Base-by-base conservation (phyloP, 352 stramenopile genomes). In the Pythium apleroticum region DNA sequence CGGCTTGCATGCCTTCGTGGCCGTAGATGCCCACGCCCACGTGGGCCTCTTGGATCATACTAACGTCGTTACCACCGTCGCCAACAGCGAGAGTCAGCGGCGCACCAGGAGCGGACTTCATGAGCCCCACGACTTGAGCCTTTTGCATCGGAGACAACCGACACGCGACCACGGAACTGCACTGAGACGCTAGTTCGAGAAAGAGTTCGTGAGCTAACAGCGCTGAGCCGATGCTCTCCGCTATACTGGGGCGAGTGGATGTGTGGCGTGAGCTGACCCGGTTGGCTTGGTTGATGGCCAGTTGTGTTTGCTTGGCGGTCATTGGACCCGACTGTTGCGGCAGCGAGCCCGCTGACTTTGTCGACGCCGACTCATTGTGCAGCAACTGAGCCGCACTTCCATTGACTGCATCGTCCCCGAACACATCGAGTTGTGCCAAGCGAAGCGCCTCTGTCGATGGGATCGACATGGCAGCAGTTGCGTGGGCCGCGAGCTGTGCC, bases 41-140 rank as follows among this genome's bases (percentile, higher is more conserved):
- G 55, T 99, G 94, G 33, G 97, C 97, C 75, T 98, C 96, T 81
- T 99, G 97, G 61, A 99, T 99, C 98, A 99, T 99, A 58, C 95
- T 97, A 24, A 99, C 97, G 70, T 99, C 98, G 68, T 99, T 99
- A 1, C 97, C 97, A 46, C 97, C 98, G 75, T 99, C 97, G 20
- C 98, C 98, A 54, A 99, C 98, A 6, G 97, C 97, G 6, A 99
- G 77, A 0, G 96, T 98, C 14, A 96, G 46, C 0, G 85, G 95
- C 19, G 82, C 71, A 1, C 77, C 80, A 6, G 82, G 78, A 4
- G 83, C 81, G 0, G 72, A 73, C 37, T 95, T 95, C 65, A 99
- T 97, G 20, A 99, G 81, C 49, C 95, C 88, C 5, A 99, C 97
- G 1, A 98, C 77, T 68, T 96, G 84, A 17, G 90, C 90, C 69